A percentile compares a stretch with the other conserved stretches of the same genome.
phyloP scores from a whole-genome alignment of 768 basidiomycete genomes.

The Termitomyces sp. region DNA sequence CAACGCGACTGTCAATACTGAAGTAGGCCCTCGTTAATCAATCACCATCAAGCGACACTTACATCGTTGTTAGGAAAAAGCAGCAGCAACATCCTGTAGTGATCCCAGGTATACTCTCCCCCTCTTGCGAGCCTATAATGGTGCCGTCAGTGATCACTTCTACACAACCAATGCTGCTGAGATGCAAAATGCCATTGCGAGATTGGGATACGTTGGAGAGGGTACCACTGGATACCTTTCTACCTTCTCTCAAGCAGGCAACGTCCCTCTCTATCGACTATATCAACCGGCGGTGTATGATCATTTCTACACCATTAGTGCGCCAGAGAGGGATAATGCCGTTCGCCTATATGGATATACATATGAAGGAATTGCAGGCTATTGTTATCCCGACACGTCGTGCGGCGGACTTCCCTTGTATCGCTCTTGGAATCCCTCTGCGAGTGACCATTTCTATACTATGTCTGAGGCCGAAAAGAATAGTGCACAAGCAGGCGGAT shows the following conservation, averaged over 20 bases:
- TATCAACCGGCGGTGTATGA: slow-evolving; percentile 7
- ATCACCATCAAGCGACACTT: background rate
- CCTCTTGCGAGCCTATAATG: slow-evolving; percentile 3
- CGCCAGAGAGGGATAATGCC: slow-evolving; percentile 10
- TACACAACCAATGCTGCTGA: slow-evolving; percentile 11
- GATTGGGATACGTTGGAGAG: slow-evolving; percentile 9
- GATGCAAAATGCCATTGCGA: slow-evolving; percentile 7
- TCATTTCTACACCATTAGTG: slow-evolving; percentile 18
- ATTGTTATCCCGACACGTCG: slow-evolving; percentile 5
- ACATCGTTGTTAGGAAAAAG: background rate
- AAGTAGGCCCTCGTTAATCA: background rate
- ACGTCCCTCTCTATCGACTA: slow-evolving; percentile 16
- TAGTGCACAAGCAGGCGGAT: slow-evolving; percentile 6
- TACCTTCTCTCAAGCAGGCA: background rate
- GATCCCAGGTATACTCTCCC: slow-evolving; percentile 6
- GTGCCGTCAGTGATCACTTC: slow-evolving; percentile 3
- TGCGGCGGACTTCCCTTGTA: slow-evolving; percentile 15
- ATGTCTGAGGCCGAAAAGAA: slow-evolving; percentile 13
- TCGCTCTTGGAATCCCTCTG: slow-evolving; percentile 12
- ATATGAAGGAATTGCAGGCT: slow-evolving; percentile 13
- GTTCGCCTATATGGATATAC: slow-evolving; percentile 6
- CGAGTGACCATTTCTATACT: slow-evolving; percentile 21
- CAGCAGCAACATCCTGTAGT: slow-evolving; percentile 1
- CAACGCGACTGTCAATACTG: background rate
- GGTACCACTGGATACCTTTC: slow-evolving; percentile 15